Evolutionary conservation across 306 rosid genomes (phyloP).

Genomic region (Ochetophila trinervis): DNA sequence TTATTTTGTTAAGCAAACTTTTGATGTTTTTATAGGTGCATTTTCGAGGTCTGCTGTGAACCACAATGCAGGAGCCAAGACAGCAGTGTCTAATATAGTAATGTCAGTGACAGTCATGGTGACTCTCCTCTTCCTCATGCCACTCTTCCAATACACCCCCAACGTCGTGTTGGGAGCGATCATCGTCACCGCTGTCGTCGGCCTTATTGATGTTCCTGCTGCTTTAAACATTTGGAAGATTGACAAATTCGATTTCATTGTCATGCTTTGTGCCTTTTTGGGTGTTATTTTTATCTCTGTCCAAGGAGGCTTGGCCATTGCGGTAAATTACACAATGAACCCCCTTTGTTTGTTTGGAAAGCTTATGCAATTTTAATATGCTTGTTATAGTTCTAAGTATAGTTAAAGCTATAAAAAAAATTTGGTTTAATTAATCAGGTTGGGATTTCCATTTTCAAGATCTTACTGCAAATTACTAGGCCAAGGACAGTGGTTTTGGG

Average conservation of each 20-base stretch:
- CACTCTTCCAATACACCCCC: slow-evolving; percentile 86
- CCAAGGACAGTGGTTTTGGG: slow-evolving; percentile 89
- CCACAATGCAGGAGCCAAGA: slow-evolving; percentile 84
- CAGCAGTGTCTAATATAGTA: slow-evolving; percentile 80
- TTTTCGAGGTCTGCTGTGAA: slow-evolving; percentile 95
- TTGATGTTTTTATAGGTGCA: slow-evolving; percentile 49
- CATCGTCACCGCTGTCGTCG: slow-evolving; percentile 84
- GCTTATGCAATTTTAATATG: background rate
- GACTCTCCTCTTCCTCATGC: slow-evolving; percentile 88
- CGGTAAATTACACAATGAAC: slow-evolving; percentile 39
- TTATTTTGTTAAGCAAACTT: background rate
- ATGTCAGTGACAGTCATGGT: slow-evolving; percentile 96
- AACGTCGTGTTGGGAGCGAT: slow-evolving; percentile 85
- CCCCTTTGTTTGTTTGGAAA: background rate
- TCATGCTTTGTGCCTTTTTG: slow-evolving; percentile 70
- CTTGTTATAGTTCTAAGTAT: background rate
- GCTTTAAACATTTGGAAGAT: slow-evolving; percentile 74
- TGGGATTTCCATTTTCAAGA: slow-evolving; percentile 74
- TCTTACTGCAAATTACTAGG: slow-evolving; percentile 74
- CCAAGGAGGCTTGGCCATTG: slow-evolving; percentile 78
- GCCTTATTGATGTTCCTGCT: slow-evolving; percentile 83
- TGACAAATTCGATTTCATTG: slow-evolving; percentile 83
- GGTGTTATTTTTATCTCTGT: slow-evolving; percentile 87
- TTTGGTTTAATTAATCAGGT: slow-evolving; percentile 47
- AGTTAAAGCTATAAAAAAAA: background rate